phyloP scores from a whole-genome alignment of 2,329 filamentous ascomycete genomes.

The Aspergillus chevalieri region DNA sequence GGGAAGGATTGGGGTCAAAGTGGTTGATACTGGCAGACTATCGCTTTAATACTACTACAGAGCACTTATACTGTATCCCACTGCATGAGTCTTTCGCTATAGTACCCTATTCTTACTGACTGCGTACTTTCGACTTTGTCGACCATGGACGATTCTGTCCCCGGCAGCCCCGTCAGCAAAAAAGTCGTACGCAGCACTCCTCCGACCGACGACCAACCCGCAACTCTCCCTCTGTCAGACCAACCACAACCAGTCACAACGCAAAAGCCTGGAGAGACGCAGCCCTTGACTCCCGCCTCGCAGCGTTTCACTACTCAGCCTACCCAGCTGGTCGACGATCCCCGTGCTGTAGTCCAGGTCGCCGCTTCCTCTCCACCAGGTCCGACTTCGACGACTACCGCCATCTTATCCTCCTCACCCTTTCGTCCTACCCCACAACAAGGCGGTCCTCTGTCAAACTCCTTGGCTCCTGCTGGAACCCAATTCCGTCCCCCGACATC shows the following conservation, averaged over 20 bases:
- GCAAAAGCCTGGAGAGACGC: constrained; percentile 19
- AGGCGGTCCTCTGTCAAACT: constrained; percentile 48
- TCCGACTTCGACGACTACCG: constrained; percentile 23
- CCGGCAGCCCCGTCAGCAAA: constrained; percentile 36
- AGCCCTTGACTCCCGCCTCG: constrained; percentile 40
- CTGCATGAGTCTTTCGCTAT: background rate
- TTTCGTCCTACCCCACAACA: constrained; percentile 26
- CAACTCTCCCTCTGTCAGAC: constrained; percentile 37
- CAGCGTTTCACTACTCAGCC: constrained; percentile 56
- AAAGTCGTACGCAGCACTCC: constrained; percentile 24
- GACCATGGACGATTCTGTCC: constrained; percentile 35
- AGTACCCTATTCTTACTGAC: background rate
- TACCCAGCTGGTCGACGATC: constrained; percentile 51
- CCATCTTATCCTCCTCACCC: constrained; percentile 25
- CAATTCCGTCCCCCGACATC: constrained; percentile 53
- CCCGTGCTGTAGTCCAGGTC: constrained; percentile 61
- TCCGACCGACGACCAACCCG: constrained; percentile 19
- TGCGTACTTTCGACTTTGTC: background rate
- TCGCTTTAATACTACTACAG: too few relatives aligned
- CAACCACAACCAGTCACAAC: constrained; percentile 36
- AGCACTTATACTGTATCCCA: too few relatives aligned
- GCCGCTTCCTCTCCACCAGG: constrained; percentile 78
- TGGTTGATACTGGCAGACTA: too few relatives aligned
- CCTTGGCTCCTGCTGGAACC: constrained; percentile 72
- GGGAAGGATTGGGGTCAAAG: background rate